Percentiles rank a stretch among this genome's conserved stretches.
phyloP scores from a whole-genome alignment of 1,284 basidiomycete species.

The Moesziomyces sp. region DNA sequence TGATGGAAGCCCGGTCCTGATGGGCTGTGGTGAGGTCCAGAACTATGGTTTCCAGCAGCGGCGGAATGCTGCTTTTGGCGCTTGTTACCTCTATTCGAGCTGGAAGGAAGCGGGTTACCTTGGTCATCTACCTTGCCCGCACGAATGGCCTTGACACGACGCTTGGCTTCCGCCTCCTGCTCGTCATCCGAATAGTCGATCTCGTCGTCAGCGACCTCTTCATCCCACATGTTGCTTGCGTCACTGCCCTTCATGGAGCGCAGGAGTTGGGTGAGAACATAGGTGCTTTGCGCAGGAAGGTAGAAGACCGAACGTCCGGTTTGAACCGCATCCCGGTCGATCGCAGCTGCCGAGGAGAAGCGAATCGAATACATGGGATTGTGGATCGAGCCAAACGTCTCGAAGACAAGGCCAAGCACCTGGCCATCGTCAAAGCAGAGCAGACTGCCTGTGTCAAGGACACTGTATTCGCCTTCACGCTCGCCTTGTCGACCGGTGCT shows the following conservation, averaged over 20 bases:
- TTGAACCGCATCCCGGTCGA: conserved; percentile 36
- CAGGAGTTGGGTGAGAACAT: conserved; percentile 79
- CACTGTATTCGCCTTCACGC: conserved; percentile 69
- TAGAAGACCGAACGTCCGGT: conserved; percentile 74
- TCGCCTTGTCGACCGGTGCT: conserved; percentile 47
- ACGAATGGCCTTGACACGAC: conserved; percentile 64
- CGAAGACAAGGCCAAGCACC: conserved; percentile 85
- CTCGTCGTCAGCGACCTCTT: conserved; percentile 85
- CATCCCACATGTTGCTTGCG: conserved; percentile 89
- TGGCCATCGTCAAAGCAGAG: conserved; percentile 84
- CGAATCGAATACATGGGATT: conserved; percentile 84
- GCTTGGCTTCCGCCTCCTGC: conserved; percentile 77
- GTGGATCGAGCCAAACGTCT: conserved; percentile 88
- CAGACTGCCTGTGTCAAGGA: conserved; percentile 89
- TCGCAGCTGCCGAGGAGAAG: conserved; percentile 67
- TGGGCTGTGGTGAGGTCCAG: conserved; percentile 1
- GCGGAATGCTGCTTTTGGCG: conserved; percentile 32
- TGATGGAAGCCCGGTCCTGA: too few relatives aligned
- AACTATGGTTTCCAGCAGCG: background rate
- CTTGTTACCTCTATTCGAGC: conserved; percentile 24
- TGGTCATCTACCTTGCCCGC: conserved; percentile 24
- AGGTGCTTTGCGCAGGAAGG: conserved; percentile 79
- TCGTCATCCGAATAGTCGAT: conserved; percentile 91
- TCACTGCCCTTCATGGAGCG: conserved; percentile 79
- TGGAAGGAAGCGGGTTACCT: conserved; percentile 26